Evolutionary conservation across 2,329 filamentous ascomycete genomes (phyloP).

Genomic region (Pseudogymnoascus sp.): DNA sequence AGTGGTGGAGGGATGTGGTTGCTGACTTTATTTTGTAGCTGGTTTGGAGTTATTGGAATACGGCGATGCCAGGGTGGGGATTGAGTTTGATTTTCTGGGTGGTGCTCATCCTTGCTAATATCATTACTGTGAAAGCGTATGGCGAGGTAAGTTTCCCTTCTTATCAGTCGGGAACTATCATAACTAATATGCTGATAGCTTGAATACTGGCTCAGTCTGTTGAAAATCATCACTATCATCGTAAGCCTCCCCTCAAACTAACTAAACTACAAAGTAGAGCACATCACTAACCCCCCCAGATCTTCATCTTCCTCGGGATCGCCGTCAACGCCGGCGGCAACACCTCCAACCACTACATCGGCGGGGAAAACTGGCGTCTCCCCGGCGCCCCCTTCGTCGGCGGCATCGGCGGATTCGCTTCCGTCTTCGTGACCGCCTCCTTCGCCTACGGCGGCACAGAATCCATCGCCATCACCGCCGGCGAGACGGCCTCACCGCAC

Average conservation of each 20-base stretch:
- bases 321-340: slow-evolving; percentile 55
- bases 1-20: neutral
- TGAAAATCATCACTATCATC: slow-evolving; percentile 49
- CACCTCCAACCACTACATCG: slow-evolving; percentile 47
- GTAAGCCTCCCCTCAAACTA: slow-evolving; percentile 24
- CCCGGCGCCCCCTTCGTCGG: slow-evolving; percentile 58
- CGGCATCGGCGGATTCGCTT: slow-evolving; percentile 60
- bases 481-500: slow-evolving; percentile 58
- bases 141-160: slow-evolving; percentile 39
- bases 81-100: slow-evolving; percentile 57
- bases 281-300: slow-evolving; percentile 27
- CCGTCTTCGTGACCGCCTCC: slow-evolving; percentile 55
- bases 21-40: slow-evolving; percentile 27
- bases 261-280: neutral
- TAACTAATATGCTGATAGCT: slow-evolving; percentile 28
- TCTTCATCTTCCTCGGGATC: slow-evolving; percentile 59
- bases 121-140: slow-evolving; percentile 48
- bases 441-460: slow-evolving; percentile 60
- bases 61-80: slow-evolving; percentile 57
- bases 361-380: slow-evolving; percentile 51
- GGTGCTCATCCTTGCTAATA: slow-evolving; percentile 46
- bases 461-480: slow-evolving; percentile 59
- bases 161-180: neutral
- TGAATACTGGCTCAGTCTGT: slow-evolving; percentile 51
- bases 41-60: slow-evolving; percentile 55